Percentiles rank a stretch among this genome's conserved stretches.
Evolutionary conservation across 2,329 filamentous ascomycete genomes (phyloP).

Genomic region (Aureobasidium sp.): DNA sequence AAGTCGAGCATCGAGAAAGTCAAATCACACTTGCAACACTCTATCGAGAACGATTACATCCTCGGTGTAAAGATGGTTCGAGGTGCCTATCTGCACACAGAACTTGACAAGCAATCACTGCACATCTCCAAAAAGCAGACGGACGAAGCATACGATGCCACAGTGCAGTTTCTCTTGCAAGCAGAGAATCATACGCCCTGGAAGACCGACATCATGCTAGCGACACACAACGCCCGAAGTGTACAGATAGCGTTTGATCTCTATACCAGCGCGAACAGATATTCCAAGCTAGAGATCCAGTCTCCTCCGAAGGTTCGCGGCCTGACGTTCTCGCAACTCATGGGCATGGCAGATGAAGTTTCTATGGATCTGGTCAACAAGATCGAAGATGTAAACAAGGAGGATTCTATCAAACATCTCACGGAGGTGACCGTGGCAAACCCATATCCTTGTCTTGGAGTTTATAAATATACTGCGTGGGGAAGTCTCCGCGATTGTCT

Average conservation of each 20-base stretch:
- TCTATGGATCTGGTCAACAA: not conserved
- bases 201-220: slow-evolving; percentile 1
- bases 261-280: not conserved
- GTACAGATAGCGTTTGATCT: not conserved
- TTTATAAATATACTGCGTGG: slow-evolving; percentile 6
- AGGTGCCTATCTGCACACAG: slow-evolving; percentile 1
- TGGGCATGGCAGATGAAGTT: slow-evolving; percentile 6
- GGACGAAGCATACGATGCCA: not conserved
- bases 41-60: not conserved
- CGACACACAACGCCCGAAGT: not conserved
- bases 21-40: not conserved
- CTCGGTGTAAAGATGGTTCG: slow-evolving; percentile 3
- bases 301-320: slow-evolving; percentile 33
- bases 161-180: not conserved
- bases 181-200: not conserved
- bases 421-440: not conserved
- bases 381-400: not conserved
- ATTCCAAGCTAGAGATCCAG: slow-evolving; percentile 28
- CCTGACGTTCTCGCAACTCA: not conserved
- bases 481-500: not conserved
- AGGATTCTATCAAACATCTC: not conserved
- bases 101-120: not conserved
- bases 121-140: not conserved
- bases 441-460: not conserved
- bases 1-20: not conserved